Evolutionary conservation across 768 basidiomycete species (phyloP).

Genomic region (Sarcodon aspratus): DNA sequence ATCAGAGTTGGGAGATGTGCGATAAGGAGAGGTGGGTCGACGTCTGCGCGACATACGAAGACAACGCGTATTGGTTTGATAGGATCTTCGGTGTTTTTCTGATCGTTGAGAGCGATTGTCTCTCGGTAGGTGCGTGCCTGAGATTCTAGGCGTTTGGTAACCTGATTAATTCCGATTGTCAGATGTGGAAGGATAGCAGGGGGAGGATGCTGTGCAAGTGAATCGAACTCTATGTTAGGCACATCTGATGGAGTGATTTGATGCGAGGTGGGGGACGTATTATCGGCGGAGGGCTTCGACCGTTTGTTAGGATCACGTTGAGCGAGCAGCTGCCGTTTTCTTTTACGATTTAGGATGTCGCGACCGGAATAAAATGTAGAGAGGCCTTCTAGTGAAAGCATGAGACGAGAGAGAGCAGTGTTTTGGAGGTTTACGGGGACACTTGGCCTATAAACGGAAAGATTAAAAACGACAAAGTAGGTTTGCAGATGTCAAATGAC

Average conservation of each 20-base stretch:
- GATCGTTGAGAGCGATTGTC: not conserved
- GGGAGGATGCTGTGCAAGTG: conserved; percentile 2
- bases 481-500: conserved; percentile 2
- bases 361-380: conserved; percentile 29
- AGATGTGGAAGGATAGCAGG: conserved; percentile 38
- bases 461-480: not conserved
- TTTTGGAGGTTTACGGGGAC: conserved; percentile 57
- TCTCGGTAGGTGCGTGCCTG: conserved; percentile 27
- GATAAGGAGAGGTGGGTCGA: conserved; percentile 62
- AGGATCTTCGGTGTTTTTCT: not conserved
- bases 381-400: conserved; percentile 39
- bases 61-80: conserved; percentile 22
- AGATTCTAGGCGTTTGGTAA: conserved; percentile 61
- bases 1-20: conserved; percentile 70
- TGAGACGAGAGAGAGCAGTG: conserved; percentile 35
- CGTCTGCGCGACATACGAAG: conserved; percentile 64
- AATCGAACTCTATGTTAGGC: not conserved
- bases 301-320: not conserved
- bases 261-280: not conserved
- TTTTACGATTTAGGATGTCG: conserved; percentile 23
- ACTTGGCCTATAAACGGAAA: conserved; percentile 10
- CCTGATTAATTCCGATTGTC: conserved; percentile 66
- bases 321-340: conserved; percentile 19
- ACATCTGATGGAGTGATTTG: not conserved
- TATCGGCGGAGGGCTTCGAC: not conserved